Base-by-base conservation (phyloP, 805 yeast genomes). In the Nakazawaea laoshanensis region DNA sequence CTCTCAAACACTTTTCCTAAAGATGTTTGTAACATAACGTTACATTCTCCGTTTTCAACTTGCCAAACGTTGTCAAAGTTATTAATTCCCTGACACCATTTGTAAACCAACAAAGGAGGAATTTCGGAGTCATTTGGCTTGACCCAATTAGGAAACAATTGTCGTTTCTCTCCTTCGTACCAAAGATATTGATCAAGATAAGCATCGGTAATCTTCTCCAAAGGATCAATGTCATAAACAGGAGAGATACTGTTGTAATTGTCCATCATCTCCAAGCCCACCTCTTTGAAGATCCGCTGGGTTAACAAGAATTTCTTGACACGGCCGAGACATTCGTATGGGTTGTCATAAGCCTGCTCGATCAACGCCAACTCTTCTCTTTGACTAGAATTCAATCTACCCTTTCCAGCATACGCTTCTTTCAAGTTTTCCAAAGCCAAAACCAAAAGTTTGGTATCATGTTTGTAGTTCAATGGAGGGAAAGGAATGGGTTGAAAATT, bases 261-360 rank as follows among this genome's bases (percentile, higher is more conserved):
- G 50, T 92, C 99, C 77, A 83, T 77, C 94, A 92, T 80, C 34
- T 86, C 89, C 23, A 92, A 49, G 2, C 77, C 75, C 2, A 80
- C 85, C 37, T 92, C 96, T 50, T 88, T 88, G 59, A 92, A 92
- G 7, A 86, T 92, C 40, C 97, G 66, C 52, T 88, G 96, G 0
- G 96, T 83, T 36, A 87, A 60, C 29, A 92, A 57, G 27, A 78
- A 77, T 46, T 80, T 79, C 55, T 92, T 92, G 36, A 92, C 72
- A 41, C 95, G 71, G 11, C 80, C 81, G 37, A 92, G 61, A 40
- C 88, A 80, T 49, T 94, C 97, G 52, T 87, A 95, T 0, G 99
- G 99, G 45, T 86, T 85, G 48, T 92, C 99, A 51, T 86, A 92
- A 0, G 97, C 97, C 48, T 87, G 94, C 49, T 92, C 98, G 29